These are phyloP conservation scores for Patellaria atrata DNA, from an alignment of 495 filamentous ascomycete genomes.

Conservation along the genomic window DNA sequence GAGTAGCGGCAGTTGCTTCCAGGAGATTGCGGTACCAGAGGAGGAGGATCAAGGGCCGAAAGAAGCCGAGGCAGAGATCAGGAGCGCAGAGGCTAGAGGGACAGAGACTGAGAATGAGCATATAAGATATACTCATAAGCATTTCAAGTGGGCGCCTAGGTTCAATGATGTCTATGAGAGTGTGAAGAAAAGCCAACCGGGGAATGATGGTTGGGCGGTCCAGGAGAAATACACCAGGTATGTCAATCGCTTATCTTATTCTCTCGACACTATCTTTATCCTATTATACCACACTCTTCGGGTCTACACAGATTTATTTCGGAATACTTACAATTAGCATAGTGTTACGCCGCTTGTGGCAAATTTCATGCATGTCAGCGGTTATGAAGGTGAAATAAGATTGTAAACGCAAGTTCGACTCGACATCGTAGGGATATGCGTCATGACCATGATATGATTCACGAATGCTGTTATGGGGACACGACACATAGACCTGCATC, in stretches of 20 bases:
- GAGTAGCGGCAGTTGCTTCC: conserved; percentile 68
- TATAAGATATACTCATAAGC: conserved; percentile 49
- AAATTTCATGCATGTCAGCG: conserved; percentile 70
- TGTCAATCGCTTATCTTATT: conserved; percentile 18
- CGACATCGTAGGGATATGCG: too few species aligned
- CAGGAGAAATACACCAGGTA: conserved; percentile 81
- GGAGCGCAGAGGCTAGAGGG: conserved; percentile 39
- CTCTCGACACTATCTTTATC: not conserved
- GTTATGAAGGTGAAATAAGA: conserved; percentile 59
- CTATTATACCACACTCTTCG: too few species aligned
- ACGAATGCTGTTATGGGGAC: too few species aligned
- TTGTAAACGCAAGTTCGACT: too few species aligned
- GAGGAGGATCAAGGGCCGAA: conserved; percentile 38
- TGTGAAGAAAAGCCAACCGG: conserved; percentile 62
- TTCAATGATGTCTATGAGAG: conserved; percentile 75
- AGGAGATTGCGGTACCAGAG: conserved; percentile 44
- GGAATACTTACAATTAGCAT: conserved; percentile 3
- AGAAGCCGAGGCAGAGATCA: conserved; percentile 41
- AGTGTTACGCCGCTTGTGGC: conserved; percentile 85
- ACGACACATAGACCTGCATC: too few species aligned
- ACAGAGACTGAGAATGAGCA: conserved; percentile 11
- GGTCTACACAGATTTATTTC: too few species aligned
- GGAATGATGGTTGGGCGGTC: conserved; percentile 91
- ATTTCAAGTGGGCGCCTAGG: conserved; percentile 87
- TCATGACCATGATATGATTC: too few species aligned